A percentile compares a stretch with the other conserved stretches of the same genome.
Evolutionary conservation across 257 asterid genomes (phyloP).

Genomic region (Henckelia pumila): DNA sequence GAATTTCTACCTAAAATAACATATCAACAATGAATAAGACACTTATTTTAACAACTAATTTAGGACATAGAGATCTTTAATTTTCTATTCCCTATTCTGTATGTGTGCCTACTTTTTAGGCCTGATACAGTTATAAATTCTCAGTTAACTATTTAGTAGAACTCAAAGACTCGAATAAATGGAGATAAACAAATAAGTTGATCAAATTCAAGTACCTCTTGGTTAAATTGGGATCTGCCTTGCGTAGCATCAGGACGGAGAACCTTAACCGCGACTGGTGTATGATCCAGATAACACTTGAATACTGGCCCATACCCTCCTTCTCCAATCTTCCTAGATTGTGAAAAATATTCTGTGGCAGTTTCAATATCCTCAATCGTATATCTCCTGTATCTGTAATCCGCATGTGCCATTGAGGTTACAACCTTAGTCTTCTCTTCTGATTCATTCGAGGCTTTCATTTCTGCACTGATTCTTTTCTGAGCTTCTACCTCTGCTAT

Average conservation of each 20-base stretch:
- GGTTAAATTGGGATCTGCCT: conserved; percentile 29
- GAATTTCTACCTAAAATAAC: conserved; percentile 9
- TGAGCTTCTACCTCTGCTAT: conserved; percentile 35
- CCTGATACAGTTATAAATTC: background rate
- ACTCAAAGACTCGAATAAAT: background rate
- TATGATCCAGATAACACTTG: conserved; percentile 29
- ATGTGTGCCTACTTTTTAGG: background rate
- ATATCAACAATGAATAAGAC: background rate
- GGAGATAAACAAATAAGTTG: background rate
- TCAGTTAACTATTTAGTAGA: background rate
- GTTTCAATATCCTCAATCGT: conserved; percentile 24
- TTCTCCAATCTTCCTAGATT: conserved; percentile 27
- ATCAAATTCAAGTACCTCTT: conserved; percentile 21
- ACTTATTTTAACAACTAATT: background rate
- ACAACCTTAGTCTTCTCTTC: conserved; percentile 29
- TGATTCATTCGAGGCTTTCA: conserved; percentile 30
- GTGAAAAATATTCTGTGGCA: conserved; percentile 24
- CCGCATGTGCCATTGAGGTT: conserved; percentile 11
- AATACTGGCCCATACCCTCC: conserved; percentile 34
- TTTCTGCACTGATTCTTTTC: conserved; percentile 36
- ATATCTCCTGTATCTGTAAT: conserved; percentile 24
- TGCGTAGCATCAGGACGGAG: conserved; percentile 32
- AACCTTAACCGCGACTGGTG: conserved; percentile 29
- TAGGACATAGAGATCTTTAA: background rate
- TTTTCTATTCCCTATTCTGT: background rate